Conservation (phyloP, 2,329 filamentous ascomycete genomes). For the Calonectria ilicicola region DNA sequence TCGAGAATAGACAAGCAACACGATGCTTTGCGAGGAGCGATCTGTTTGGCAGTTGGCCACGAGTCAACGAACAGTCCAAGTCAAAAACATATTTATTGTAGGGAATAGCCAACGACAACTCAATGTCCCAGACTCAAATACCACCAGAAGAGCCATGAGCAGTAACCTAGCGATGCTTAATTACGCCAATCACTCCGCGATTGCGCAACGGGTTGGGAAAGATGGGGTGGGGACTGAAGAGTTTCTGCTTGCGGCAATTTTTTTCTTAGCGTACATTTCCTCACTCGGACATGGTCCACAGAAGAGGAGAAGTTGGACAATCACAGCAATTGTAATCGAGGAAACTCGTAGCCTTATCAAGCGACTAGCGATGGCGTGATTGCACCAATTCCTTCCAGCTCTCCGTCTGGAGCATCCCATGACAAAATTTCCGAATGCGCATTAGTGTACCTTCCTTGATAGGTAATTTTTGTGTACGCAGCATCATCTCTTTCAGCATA, state of each 20-base stretch:
- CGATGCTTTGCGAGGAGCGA: no score
- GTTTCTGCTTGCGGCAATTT: not conserved
- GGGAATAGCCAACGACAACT: no score
- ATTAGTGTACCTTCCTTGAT: conserved; percentile 1
- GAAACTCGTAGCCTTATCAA: not conserved
- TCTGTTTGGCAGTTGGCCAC: no score
- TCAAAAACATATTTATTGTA: no score
- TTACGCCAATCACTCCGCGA: not conserved
- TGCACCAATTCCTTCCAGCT: not conserved
- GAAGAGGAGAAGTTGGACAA: not conserved
- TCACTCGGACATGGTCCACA: not conserved
- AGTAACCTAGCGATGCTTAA: not conserved
- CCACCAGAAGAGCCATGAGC: no score
- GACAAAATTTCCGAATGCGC: not conserved
- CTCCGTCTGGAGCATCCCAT: not conserved
- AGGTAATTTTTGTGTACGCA: not conserved
- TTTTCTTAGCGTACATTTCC: not conserved
- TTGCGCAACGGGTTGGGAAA: not conserved
- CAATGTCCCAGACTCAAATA: no score
- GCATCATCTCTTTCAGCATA: not conserved
- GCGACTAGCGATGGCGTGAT: not conserved
- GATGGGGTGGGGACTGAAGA: not conserved
- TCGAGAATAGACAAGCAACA: no score
- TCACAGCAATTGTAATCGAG: not conserved
- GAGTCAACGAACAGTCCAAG: no score